Evolutionary conservation across 768 basidiomycete genomes (phyloP), one percentile per base, ranked within the genome.

Genomic region (Russula ochroleuca): DNA sequence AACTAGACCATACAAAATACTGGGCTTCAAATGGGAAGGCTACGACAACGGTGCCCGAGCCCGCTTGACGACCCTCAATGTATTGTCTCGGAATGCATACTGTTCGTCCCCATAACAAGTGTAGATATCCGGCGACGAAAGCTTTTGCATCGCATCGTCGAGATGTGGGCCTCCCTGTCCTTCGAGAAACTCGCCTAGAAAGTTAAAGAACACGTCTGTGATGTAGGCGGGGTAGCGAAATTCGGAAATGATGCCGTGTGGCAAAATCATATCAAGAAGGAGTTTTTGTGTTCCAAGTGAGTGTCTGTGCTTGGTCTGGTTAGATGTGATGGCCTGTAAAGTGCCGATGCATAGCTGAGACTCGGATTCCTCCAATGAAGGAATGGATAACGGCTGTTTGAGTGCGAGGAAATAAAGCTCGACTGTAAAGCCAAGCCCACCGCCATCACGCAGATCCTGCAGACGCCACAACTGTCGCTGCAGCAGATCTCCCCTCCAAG

Each of bases 401-500:
- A 58, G 47, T 17, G 55, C 25, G 23, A 57, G 41, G 55, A 57
- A 45, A 23, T 45, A 57, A 7, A 57, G 38, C n/a, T 57, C 55
- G 25, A 57, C 23, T 1, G 38, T 41, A 21, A 57, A 57, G 41
- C 55, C 55, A 21, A 57, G n/a, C 41, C 55, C 55, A 17, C 28
- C 40, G 17, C 41, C 55, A 57, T 21, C 9, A 5, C 10, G 8
- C 25, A 57, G 55, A 21, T 57, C 52, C 21, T 23, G 37, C 5
- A 54, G 13, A 23, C 52, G 52, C 33, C 52, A 54, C n/a, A 54
- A 21, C 17, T 54, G 21, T 23, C 37, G 52, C 28, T 54, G 21
- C n/a, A 38, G 5, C 9, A 21, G 19, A 1, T n/a, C 45, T 33
- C 6, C 52, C 35, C 9, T 13, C 35, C 52, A 37, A 2, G 0